Base-by-base conservation (phyloP, 2,329 filamentous ascomycete species). In the Ceratocystis cubensis region DNA sequence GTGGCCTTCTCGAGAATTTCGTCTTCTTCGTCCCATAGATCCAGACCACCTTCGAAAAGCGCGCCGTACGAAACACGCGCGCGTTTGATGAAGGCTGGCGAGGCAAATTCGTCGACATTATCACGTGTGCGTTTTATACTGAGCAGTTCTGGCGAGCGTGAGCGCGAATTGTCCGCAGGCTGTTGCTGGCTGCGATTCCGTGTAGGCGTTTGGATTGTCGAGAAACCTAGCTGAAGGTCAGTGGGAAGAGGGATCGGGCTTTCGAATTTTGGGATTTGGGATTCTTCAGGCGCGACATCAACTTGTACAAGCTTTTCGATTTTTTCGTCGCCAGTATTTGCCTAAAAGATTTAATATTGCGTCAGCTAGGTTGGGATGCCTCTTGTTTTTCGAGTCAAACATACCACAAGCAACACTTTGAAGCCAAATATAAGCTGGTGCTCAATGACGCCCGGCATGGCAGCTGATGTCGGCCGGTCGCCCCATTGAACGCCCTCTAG, bases 31-130 rank as follows among this genome's bases (percentile, higher is more conserved):
- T 89, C 86, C 15, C 93, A 87, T 2, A 85, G 82, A 71, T 91
- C 86, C 69, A 84, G 81, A 1, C 80, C 80, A 3, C 81, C 81
- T 69, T 88, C 84, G 63, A 87, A 84, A 0, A 88, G 75, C 0
- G 84, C 83, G 1, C 86, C 86, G 66, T 87, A 87, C 0, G 88
- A 91, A 3, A 88, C 77, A 66, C 88, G 81, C 15, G 84, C 81
- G 65, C 87, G 81, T 73, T 88, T 92, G 22, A 90, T 76, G 70
- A 95, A 96, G 0, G 89, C 89, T 0, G 91, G 91, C 2, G 91
- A 95, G 3, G 83, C 79, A 77, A 85, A 94, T 70, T 87, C 82
- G 20, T 79, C 76, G 57, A 77, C 71, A 7, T 77, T 77, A 28
- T 68, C 67, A 13, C 67, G 59, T 77, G 70, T 1, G 72, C 72